Evolutionary conservation across 495 filamentous ascomycete genomes (phyloP), one percentile per base, ranked within the genome.

Genomic region (Penicillium waksmanii): DNA sequence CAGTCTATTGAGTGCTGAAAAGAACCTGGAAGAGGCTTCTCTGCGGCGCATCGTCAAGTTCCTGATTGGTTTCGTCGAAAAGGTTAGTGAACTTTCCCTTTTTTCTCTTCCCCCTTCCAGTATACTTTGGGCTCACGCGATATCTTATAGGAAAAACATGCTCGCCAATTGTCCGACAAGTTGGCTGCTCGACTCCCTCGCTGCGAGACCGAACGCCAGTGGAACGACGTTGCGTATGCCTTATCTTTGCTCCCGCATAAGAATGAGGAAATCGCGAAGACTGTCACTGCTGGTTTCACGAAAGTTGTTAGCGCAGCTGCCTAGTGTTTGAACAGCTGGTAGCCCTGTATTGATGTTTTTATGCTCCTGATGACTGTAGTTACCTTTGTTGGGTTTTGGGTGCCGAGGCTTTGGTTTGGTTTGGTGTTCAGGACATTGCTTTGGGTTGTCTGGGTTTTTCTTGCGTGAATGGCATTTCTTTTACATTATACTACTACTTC

Each of bases 171-270:
- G 11, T 88, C 96, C 0, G 88, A 93, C 53, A 99, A 99, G 71
- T 80, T 99, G 9, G 94, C 96, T 1, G 93, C 93, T 18, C 82
- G 96, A 54, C 82, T 99, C 17, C 79, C 86, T 2, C 82, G 94
- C 42, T 97, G 93, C 62, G 93, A 97, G 67, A 94, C 81, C 12
- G 93, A 99, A 74, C 82, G 92, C 50, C 94, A 97, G 66, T 99
- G 96, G 96, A 95, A 89, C 66, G 96, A 99, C 76, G 92, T 97
- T 36, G 89, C 94, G 10, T 99, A 91, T 78, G 91, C 92, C 3
- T 71, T 99, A 21, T 90, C 90, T 23, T 71, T 97, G 56, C 75
- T 98, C 47, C 94, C 91, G 64, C 96, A 98, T 67, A 99, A 97
- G 81, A 97, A 97, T 62, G 96, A 99, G 73, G 95, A 98, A 15